A percentile compares a stretch with the other conserved stretches of the same genome.
These are phyloP conservation scores for Adansonia grandidieri DNA, from an alignment of 441 rosid genomes.

Conservation along the genomic window DNA sequence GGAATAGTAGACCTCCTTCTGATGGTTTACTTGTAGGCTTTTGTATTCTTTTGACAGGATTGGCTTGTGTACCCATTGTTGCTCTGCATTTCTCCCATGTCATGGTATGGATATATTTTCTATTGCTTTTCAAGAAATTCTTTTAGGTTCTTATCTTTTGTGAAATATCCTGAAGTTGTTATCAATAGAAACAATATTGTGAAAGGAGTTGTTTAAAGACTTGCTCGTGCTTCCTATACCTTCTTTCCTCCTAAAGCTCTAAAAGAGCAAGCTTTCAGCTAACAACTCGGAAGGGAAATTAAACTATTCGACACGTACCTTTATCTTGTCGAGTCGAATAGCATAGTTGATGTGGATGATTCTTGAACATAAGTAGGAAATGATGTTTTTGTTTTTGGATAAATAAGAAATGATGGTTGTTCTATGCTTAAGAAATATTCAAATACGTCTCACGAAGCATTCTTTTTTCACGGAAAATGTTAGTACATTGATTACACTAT, in stretches of 20 bases:
- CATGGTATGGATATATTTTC: slow-evolving; percentile 60
- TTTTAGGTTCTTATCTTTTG: neutral
- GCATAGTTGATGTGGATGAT: neutral
- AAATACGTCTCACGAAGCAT: neutral
- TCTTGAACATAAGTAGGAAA: neutral
- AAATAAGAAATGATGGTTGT: neutral
- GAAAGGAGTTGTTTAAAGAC: slow-evolving; percentile 5
- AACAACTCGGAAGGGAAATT: neutral
- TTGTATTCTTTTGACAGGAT: slow-evolving; percentile 78
- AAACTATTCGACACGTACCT: neutral
- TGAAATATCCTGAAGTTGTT: slow-evolving; percentile 11
- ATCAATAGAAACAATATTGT: neutral
- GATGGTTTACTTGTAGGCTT: slow-evolving; percentile 94
- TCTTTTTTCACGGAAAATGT: neutral
- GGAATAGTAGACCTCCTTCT: slow-evolving; percentile 91
- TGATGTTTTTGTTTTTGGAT: neutral
- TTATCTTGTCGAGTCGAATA: neutral
- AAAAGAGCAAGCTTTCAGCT: neutral
- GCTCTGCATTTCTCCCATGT: slow-evolving; percentile 90
- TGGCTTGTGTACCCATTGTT: slow-evolving; percentile 92
- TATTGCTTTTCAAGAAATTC: neutral
- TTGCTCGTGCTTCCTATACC: neutral
- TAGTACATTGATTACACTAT: too few species aligned
- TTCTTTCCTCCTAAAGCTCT: slow-evolving; percentile 4
- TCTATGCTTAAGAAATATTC: neutral